Evolutionary conservation across 2,329 filamentous ascomycete species (phyloP).

Genomic region (Penicillium sp.): DNA sequence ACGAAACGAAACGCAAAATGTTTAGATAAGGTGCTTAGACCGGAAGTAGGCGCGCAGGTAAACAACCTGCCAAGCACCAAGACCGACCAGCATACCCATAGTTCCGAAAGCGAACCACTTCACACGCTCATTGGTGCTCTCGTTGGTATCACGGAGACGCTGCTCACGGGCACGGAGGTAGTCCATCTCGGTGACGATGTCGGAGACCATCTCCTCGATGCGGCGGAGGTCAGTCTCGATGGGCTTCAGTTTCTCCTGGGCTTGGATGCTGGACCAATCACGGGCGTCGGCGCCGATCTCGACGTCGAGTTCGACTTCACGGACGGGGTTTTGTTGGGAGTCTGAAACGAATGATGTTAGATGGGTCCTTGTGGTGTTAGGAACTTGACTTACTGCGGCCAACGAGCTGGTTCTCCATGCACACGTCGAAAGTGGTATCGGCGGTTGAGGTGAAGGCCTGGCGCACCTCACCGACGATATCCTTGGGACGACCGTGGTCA

Average conservation of each 20-base stretch:
- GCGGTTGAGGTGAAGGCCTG: constrained; percentile 92
- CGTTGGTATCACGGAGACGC: constrained; percentile 96
- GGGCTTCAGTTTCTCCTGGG: constrained; percentile 95
- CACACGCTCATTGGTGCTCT: constrained; percentile 97
- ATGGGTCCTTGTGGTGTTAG: not conserved
- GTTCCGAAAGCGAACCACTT: constrained; percentile 98
- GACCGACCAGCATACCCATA: constrained; percentile 82
- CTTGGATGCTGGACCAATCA: constrained; percentile 96
- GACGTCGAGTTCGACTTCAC: constrained; percentile 86
- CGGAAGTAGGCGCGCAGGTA: constrained; percentile 98
- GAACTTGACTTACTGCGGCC: constrained; percentile 58
- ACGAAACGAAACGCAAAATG: not conserved
- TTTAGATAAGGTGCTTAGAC: constrained; percentile 70
- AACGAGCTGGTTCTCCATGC: constrained; percentile 82
- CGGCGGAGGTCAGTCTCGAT: constrained; percentile 91
- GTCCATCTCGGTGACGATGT: constrained; percentile 94
- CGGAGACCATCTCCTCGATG: constrained; percentile 84
- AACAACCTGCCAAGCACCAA: constrained; percentile 96
- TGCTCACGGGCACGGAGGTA: constrained; percentile 88
- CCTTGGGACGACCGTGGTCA: constrained; percentile 88
- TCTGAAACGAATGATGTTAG: constrained; percentile 24
- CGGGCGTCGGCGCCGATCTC: constrained; percentile 96
- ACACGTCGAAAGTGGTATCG: constrained; percentile 93
- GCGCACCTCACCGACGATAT: constrained; percentile 87
- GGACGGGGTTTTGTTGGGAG: constrained; percentile 53